Base-by-base conservation (phyloP, 768 basidiomycete species). In the Floccularia luteovirens region DNA sequence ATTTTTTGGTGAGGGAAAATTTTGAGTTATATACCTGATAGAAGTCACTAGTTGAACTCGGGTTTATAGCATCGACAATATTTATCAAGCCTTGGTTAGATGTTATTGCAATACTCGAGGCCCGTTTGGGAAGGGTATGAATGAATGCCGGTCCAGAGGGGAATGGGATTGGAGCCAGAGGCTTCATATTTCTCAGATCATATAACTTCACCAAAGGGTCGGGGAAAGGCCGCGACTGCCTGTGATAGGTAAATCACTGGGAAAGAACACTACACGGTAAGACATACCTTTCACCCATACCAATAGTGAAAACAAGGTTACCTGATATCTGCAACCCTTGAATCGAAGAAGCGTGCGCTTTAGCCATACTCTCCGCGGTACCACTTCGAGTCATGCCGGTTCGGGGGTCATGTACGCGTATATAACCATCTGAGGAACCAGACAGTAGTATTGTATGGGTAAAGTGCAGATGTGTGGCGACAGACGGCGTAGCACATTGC, bases 161-260 rank as follows among this genome's bases (percentile, higher is more conserved):
- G 57, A 96, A 97, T 1, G 89, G 79, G 22, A 97, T 72, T 0
- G 94, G 90, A 2, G 90, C 74, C 2, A 97, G 70, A 0, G 90
- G 71, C 28, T 77, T 74, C 69, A 97, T 76, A 17, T 74, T 88
- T 22, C 94, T 82, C 22, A 90, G 52, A 58, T 99, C 94, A 51
- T 85, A 96, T 10, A 97, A 71, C 61, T 94, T 96, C 47, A 99
- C 90, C 24, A 92, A 68, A 2, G 91, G 89, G 56, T 97, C 94
- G 0, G 89, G 86, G 40, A 84, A 75, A 3, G 93, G 90, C 34
- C 85, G 81, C 5, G 84, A 81, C 59, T 88, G 90, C 58, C 93
- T 96, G 52, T 19, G n/a, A 43, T 14, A 21, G 24, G 8, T 11
- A 47, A 17, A 48, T 51, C 6, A 31, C 12, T n/a, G 12, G 10